phyloP scores from a whole-genome alignment of 257 asterid species.

The Fraxinus pennsylvanica region DNA sequence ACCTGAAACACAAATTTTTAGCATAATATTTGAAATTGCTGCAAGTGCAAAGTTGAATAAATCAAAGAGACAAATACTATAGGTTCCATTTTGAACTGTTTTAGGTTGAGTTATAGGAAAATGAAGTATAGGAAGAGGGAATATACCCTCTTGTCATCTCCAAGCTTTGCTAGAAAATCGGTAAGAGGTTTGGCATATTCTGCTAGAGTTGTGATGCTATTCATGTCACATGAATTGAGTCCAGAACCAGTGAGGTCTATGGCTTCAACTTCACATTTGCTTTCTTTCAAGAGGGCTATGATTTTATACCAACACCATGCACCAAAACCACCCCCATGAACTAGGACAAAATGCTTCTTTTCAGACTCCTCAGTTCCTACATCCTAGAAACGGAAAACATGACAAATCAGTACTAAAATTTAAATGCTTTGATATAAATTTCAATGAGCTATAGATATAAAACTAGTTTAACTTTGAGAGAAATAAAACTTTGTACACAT shows the following conservation, averaged over 20 bases:
- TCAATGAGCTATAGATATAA: no score
- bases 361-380: slow-evolving; percentile 28
- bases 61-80: neutral
- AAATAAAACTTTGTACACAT: no score
- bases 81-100: neutral
- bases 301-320: slow-evolving; percentile 80
- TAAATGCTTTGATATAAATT: neutral
- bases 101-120: neutral
- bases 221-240: slow-evolving; percentile 46
- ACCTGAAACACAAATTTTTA: slow-evolving; percentile 38
- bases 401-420: neutral
- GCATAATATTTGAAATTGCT: neutral
- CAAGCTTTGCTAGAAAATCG: slow-evolving; percentile 46
- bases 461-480: no score
- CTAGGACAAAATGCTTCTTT: slow-evolving; percentile 53
- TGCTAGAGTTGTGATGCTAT: slow-evolving; percentile 40
- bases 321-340: slow-evolving; percentile 73
- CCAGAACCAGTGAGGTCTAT: slow-evolving; percentile 66
- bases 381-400: neutral
- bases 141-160: slow-evolving; percentile 35
- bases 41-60: neutral
- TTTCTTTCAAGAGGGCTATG: slow-evolving; percentile 56
- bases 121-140: neutral
- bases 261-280: slow-evolving; percentile 47
- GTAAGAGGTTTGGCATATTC: slow-evolving; percentile 54